Evolutionary conservation across 2,329 filamentous ascomycete species (phyloP), one percentile per base, ranked within the genome.

Genomic region (Fusarium tupiense): DNA sequence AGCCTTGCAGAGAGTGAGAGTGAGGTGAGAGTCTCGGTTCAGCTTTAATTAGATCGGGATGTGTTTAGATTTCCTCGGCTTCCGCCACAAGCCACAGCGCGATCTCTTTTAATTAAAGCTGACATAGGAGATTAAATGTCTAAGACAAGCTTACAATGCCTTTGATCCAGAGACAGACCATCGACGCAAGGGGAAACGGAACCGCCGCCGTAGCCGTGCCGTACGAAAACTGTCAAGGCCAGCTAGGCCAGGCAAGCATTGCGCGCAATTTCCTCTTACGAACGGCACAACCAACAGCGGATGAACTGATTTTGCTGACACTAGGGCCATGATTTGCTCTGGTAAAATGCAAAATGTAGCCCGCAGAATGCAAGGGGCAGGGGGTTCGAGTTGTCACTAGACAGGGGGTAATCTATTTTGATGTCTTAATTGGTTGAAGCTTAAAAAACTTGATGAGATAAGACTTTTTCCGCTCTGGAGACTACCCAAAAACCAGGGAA

Each of bases 231-330:
- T 35, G 31, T 24, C 49, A 35, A 52, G 29, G 20, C 24, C 19
- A 24, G n/a, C 49, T 24, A 52, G 29, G 20, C 24, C 19, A 24
- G n/a, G 26, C 12, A 59, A 61, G 24, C 52, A 57, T 50, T 24
- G 46, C 22, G 24, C 19, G n/a, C 38, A 61, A 64, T 61, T 64
- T 61, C 61, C 54, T 43, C 16, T 64, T 61, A n/a, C 61, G 43
- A 64, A 61, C 56, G 29, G 43, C 35, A 29, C 24, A 54, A n/a
- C 35, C 52, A 54, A 49, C 56, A 65, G 20, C 50, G 35, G 57
- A 63, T 69, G 64, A 69, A 69, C 66, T 67, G 46, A 68, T 67
- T 43, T 22, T 57, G 22, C 54, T 61, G 37, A 61, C 49, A 43
- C 35, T 44, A 24, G 35, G 35, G 24, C 14, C n/a, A 35, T 61